Evolutionary conservation across 257 asterid species (phyloP), one percentile per base, ranked within the genome.

Genomic region (Penstemon davidsonii): DNA sequence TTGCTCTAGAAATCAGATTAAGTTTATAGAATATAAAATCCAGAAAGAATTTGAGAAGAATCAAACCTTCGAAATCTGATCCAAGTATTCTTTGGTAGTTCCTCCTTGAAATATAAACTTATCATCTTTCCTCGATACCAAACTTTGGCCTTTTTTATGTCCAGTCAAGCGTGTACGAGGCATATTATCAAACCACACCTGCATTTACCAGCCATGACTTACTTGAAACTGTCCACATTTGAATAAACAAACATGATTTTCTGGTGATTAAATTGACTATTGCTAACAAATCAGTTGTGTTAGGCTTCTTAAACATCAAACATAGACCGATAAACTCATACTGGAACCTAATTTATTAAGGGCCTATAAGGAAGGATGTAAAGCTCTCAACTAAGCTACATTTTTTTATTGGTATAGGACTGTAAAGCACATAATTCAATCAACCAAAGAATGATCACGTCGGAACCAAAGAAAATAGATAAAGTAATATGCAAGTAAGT

Each of bases 141-240:
- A 58, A 9, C 59, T 72, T 39, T 51, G 70, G 61, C 72, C 73
- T 73, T 57, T 72, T 60, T 70, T 72, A 8, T 73, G 79, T 67
- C 71, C 75, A 19, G 70, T 74, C 69, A 74, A 66, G 57, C 25
- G 52, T 3, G 83, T 50, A 19, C 6, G 71, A 58, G 83, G 82
- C 51, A 85, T 73, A 58, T 86, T 84, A 56, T 80, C 70, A 9
- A 76, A 78, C 93, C 90, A 84, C 64, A 84, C 79, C 93, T 82
- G 81, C 79, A 52, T 8, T 46, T 40, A 42, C 56, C 37, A 54
- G 2, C 64, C 4, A 63, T 3, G 45, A 12, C 51, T 13, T 25
- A 38, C 60, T 65, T 9, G 10, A 44, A 36, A 49, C 4, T 12
- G 1, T 38, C 37, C 40, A 13, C 18, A 49, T 49, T 57, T 40